These are phyloP conservation scores for Trichoderma virens DNA, from an alignment of 495 filamentous ascomycete genomes.

Conservation along the genomic window DNA sequence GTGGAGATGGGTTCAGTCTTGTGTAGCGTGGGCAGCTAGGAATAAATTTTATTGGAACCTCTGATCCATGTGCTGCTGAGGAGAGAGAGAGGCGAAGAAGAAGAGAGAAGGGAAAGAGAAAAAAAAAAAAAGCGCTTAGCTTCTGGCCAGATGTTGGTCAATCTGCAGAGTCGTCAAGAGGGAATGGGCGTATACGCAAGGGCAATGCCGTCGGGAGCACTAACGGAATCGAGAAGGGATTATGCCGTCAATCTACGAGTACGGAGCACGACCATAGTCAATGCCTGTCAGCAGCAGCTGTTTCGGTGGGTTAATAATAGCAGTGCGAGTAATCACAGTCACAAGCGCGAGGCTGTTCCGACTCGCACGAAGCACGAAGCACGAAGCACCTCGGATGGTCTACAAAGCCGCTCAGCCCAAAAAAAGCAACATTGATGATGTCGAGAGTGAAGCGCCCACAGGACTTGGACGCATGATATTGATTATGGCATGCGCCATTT, in stretches of 20 bases:
- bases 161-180: too few relatives aligned
- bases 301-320: conserved; percentile 2
- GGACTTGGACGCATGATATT: neutral
- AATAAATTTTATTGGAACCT: neutral
- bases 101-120: too few relatives aligned
- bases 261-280: too few relatives aligned
- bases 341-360: too few relatives aligned
- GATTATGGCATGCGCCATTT: neutral
- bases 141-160: too few relatives aligned
- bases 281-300: neutral
- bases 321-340: neutral
- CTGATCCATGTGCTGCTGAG: neutral
- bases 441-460: neutral
- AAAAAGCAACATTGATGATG: neutral
- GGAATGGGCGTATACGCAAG: too few relatives aligned
- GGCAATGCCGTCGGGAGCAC: too few relatives aligned
- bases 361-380: neutral
- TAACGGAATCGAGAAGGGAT: neutral
- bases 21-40: neutral
- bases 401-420: too few relatives aligned
- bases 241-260: neutral
- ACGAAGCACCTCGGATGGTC: neutral
- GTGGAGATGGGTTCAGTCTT: neutral
- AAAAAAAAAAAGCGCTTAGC: too few relatives aligned
- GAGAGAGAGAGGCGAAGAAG: neutral